Conservation (phyloP, 2,329 filamentous ascomycete genomes). For the Arthrinium puccinioides region DNA sequence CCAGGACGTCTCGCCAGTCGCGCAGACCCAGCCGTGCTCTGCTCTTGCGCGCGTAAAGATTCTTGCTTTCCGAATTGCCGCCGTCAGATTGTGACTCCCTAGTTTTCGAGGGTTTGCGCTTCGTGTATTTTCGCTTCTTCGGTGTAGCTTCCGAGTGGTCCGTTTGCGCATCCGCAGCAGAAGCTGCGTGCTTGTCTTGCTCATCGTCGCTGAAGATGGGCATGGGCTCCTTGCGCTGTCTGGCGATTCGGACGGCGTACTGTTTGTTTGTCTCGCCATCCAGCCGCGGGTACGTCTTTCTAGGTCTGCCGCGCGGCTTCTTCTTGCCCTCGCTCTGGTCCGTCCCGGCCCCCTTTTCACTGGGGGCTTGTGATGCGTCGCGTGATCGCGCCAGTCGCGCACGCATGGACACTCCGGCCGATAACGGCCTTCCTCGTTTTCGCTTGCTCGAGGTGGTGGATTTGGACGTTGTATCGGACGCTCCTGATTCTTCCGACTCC, state of each 20-base stretch:
- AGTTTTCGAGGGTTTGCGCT: neutral
- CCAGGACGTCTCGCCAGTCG: conserved; percentile 83
- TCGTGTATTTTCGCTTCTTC: neutral
- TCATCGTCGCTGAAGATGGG: conserved; percentile 9
- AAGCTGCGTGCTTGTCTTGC: no score
- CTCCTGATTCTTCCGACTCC: conserved; percentile 17
- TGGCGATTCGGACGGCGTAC: conserved; percentile 40
- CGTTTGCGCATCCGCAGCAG: neutral
- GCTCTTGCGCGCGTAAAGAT: conserved; percentile 6
- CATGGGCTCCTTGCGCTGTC: conserved; percentile 26
- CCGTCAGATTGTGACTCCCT: neutral
- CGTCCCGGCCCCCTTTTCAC: neutral
- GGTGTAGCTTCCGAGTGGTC: neutral
- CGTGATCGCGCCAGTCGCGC: no score
- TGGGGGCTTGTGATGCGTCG: neutral
- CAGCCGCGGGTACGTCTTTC: conserved; percentile 28
- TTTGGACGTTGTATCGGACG: conserved; percentile 8
- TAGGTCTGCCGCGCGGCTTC: conserved; percentile 30
- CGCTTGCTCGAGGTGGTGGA: conserved; percentile 6
- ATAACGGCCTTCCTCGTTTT: conserved; percentile 10
- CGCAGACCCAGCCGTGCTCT: conserved; percentile 32
- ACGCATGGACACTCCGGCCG: conserved; percentile 2
- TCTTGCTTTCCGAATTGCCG: neutral
- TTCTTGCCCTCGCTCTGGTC: conserved; percentile 8
- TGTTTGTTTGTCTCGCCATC: conserved; percentile 39